Conservation (phyloP, 1,139 yeast species). For the Magnusiomyces magnusii region DNA sequence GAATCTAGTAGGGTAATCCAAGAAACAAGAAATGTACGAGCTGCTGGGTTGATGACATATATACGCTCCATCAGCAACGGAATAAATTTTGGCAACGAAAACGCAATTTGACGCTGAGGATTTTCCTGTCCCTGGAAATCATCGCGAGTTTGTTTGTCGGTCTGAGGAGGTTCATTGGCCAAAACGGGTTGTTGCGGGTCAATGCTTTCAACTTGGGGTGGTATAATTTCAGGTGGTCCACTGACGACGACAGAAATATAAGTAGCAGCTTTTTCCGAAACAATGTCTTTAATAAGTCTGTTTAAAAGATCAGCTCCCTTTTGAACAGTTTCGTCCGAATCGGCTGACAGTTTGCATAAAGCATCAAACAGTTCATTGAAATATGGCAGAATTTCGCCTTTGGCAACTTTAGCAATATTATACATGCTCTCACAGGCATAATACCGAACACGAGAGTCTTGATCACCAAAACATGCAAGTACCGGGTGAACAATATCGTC, state of each 20-base stretch:
- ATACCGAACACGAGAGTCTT: conserved; percentile 91
- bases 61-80: conserved; percentile 87
- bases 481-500: conserved; percentile 91
- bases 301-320: conserved; percentile 95
- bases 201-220: conserved; percentile 35
- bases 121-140: neutral
- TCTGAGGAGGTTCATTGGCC: conserved; percentile 19
- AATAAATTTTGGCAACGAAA: conserved; percentile 79
- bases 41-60: conserved; percentile 86
- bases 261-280: conserved; percentile 88
- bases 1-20: conserved; percentile 91
- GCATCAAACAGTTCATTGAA: conserved; percentile 95
- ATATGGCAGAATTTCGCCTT: conserved; percentile 85
- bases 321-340: conserved; percentile 83
- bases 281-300: conserved; percentile 86
- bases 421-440: conserved; percentile 96
- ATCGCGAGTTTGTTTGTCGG: conserved; percentile 5
- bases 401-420: conserved; percentile 93
- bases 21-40: conserved; percentile 82
- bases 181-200: conserved; percentile 21
- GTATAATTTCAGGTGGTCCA: conserved; percentile 30
- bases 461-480: conserved; percentile 92
- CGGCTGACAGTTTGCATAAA: conserved; percentile 80
- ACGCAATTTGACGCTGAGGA: conserved; percentile 48
- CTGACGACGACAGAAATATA: conserved; percentile 70